These are phyloP conservation scores for Cladosporium sp. DNA, from an alignment of 2,329 filamentous ascomycete species.

Conservation along the genomic window DNA sequence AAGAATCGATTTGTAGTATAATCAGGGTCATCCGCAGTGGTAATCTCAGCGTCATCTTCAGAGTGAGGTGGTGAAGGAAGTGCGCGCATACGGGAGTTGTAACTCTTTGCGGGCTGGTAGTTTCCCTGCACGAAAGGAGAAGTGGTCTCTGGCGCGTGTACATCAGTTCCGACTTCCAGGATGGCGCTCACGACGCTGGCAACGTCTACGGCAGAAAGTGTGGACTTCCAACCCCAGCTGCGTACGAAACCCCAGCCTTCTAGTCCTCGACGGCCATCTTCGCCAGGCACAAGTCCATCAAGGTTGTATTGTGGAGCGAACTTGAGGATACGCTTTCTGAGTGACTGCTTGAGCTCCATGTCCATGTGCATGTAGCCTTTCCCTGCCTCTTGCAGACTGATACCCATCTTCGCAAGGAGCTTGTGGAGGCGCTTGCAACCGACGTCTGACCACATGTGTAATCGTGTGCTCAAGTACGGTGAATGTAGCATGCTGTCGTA, in stretches of 20 bases:
- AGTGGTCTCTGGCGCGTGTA: slow-evolving; percentile 22
- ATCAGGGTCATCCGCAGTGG: slow-evolving; percentile 41
- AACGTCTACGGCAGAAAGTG: slow-evolving; percentile 87
- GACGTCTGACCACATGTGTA: slow-evolving; percentile 92
- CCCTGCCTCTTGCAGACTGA: slow-evolving; percentile 88
- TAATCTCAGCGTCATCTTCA: slow-evolving; percentile 32
- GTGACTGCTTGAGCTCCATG: slow-evolving; percentile 86
- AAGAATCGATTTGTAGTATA: slow-evolving; percentile 56
- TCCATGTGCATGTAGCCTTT: slow-evolving; percentile 99
- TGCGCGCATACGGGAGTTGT: slow-evolving; percentile 31
- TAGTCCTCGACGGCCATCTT: slow-evolving; percentile 66
- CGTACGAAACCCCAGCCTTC: slow-evolving; percentile 97
- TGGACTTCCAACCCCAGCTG: slow-evolving; percentile 97
- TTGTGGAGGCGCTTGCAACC: slow-evolving; percentile 90
- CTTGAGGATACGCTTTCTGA: slow-evolving; percentile 81
- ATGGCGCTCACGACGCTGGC: slow-evolving; percentile 90
- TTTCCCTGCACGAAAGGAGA: slow-evolving; percentile 15
- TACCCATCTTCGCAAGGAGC: slow-evolving; percentile 95
- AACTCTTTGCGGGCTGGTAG: slow-evolving; percentile 24
- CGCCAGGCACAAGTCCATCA: slow-evolving; percentile 84
- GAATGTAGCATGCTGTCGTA: slow-evolving; percentile 99
- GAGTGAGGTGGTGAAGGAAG: slow-evolving; percentile 38
- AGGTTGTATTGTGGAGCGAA: slow-evolving; percentile 93
- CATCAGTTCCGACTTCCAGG: slow-evolving; percentile 72
- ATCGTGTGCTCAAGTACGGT: slow-evolving; percentile 83